A percentile compares a stretch with the other conserved stretches of the same genome.
Conservation (phyloP, 148 eudicot species). For the Persicaria tinctoria region DNA sequence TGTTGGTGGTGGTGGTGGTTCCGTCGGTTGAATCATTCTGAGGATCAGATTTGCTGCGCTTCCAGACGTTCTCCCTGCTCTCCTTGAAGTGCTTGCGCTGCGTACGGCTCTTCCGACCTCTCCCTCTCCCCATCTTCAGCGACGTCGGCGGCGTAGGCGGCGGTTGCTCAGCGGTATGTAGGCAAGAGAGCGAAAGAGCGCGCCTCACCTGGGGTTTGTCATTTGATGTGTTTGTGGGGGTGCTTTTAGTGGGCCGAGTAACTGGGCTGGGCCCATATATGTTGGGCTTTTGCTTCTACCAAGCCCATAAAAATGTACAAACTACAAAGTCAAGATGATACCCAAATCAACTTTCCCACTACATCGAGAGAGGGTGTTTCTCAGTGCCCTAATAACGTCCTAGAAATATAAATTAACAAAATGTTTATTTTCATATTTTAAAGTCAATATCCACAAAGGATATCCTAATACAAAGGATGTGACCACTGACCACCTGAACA, state of each 20-base stretch:
- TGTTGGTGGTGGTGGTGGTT: conserved; percentile 4
- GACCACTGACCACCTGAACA: conserved; percentile 17
- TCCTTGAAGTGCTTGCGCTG: conserved; percentile 82
- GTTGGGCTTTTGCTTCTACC: background rate
- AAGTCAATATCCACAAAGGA: no score
- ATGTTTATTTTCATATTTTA: no score
- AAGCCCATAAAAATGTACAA: background rate
- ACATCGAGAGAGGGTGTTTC: no score
- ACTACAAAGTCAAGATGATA: no score
- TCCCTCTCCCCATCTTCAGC: conserved; percentile 62
- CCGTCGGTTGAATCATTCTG: conserved; percentile 14
- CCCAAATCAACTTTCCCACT: no score
- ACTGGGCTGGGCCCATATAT: background rate
- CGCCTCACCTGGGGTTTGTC: background rate
- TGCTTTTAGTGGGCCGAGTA: background rate
- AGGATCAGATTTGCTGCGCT: conserved; percentile 37
- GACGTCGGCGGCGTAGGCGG: conserved; percentile 10
- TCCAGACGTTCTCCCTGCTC: conserved; percentile 79
- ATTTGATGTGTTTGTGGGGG: background rate
- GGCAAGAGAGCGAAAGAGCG: background rate
- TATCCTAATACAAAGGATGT: no score
- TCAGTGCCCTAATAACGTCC: no score
- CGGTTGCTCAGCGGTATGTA: background rate
- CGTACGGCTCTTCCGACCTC: conserved; percentile 76
- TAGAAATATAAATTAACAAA: no score